Percentiles rank a stretch among this genome's conserved stretches.
phyloP scores from a whole-genome alignment of 1,139 yeast species.

The Suhomyces ambrosiae region DNA sequence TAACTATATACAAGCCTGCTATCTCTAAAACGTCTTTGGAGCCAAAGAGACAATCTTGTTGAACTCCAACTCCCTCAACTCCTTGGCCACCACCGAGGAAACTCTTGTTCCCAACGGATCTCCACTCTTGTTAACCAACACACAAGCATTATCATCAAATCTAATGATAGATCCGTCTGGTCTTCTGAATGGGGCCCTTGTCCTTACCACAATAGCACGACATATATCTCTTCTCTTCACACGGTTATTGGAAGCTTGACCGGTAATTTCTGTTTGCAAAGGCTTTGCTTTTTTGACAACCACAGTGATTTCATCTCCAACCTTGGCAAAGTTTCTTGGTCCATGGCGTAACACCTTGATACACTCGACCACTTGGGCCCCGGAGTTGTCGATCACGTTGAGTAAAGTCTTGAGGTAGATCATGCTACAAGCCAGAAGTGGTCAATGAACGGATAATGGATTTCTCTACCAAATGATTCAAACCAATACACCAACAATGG shows the following conservation, averaged over 20 bases:
- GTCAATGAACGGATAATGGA: neutral
- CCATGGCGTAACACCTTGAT: constrained; percentile 91
- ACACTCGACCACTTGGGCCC: constrained; percentile 94
- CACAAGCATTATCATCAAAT: constrained; percentile 97
- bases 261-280: constrained; percentile 59
- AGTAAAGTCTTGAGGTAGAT: constrained; percentile 84
- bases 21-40: constrained; percentile 68
- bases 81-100: constrained; percentile 88
- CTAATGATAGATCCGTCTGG: constrained; percentile 84
- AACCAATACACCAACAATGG: too few species aligned
- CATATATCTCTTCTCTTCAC: constrained; percentile 95
- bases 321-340: constrained; percentile 78
- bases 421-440: too few species aligned
- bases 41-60: constrained; percentile 90
- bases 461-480: too few species aligned
- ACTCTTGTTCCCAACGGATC: constrained; percentile 97
- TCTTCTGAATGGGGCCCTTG: constrained; percentile 82
- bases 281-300: constrained; percentile 94
- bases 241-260: constrained; percentile 71
- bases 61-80: constrained; percentile 79
- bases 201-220: constrained; percentile 93
- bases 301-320: constrained; percentile 92
- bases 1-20: neutral
- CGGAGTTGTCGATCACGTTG: constrained; percentile 92
- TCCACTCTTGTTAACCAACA: constrained; percentile 83